A percentile compares a stretch with the other conserved stretches of the same genome.
These are phyloP conservation scores for Anisodus acutangulus DNA, from an alignment of 257 asterid genomes.

Conservation along the genomic window DNA sequence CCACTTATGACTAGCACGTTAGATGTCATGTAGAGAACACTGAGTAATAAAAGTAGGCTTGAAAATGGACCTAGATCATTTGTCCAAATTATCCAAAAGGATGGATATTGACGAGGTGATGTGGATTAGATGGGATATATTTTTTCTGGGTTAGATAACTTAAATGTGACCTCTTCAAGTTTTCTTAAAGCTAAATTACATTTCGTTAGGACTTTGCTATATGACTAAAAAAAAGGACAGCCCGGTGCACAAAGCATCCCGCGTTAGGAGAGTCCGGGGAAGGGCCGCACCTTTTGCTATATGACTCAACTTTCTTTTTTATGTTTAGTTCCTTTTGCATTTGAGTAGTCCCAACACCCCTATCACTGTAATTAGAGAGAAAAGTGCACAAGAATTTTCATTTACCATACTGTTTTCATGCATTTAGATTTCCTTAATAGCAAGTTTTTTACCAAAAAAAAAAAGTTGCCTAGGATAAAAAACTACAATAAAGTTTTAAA, in stretches of 20 bases:
- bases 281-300: not conserved
- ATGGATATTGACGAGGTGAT: constrained; percentile 14
- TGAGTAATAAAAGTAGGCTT: not conserved
- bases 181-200: not conserved
- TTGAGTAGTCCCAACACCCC: constrained; percentile 16
- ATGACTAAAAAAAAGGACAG: too few species aligned
- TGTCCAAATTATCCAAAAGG: not conserved
- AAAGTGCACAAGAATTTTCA: not conserved
- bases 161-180: not conserved
- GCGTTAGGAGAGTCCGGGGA: too few species aligned
- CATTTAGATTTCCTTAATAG: not conserved
- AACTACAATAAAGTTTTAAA: not conserved
- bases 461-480: not conserved
- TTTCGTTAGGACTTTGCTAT: not conserved
- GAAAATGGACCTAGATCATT: not conserved
- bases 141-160: not conserved
- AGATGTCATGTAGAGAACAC: constrained; percentile 3
- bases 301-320: not conserved
- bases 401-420: constrained; percentile 5
- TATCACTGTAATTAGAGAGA: not conserved
- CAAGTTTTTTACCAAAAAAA: not conserved
- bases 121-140: constrained; percentile 6
- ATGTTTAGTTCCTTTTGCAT: not conserved
- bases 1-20: constrained; percentile 20
- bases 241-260: too few species aligned